These are phyloP conservation scores for Cutaneotrichosporon sp. DNA, from an alignment of 1,284 basidiomycete species.

Conservation along the genomic window DNA sequence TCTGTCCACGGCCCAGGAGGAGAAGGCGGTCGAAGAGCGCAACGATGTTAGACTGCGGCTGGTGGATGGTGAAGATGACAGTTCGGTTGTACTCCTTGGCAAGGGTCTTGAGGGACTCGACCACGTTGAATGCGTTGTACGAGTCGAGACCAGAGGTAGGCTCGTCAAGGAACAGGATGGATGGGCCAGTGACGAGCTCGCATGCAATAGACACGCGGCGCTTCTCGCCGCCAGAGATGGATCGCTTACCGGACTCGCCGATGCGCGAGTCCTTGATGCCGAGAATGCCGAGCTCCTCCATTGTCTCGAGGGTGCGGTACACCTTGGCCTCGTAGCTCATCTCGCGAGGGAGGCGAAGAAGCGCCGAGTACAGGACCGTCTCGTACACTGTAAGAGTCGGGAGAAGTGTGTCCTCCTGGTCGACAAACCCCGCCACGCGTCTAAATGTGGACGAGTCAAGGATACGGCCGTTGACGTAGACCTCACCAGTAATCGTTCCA, in stretches of 20 bases:
- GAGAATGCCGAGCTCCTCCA: slow-evolving; percentile 92
- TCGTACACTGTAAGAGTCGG: slow-evolving; percentile 96
- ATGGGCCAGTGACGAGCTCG: slow-evolving; percentile 93
- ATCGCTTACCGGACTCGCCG: slow-evolving; percentile 73
- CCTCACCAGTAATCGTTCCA: slow-evolving; percentile 70
- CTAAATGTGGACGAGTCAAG: slow-evolving; percentile 76
- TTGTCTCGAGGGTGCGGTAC: slow-evolving; percentile 88
- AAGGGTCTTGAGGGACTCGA: slow-evolving; percentile 81
- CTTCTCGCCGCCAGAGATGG: slow-evolving; percentile 95
- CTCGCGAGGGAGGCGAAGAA: slow-evolving; percentile 83
- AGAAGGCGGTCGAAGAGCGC: slow-evolving; percentile 89
- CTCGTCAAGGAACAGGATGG: slow-evolving; percentile 93
- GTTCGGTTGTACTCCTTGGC: slow-evolving; percentile 82
- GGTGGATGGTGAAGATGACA: slow-evolving; percentile 95
- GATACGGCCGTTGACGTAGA: slow-evolving; percentile 80
- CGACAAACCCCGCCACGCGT: slow-evolving; percentile 80
- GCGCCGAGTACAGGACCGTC: slow-evolving; percentile 88
- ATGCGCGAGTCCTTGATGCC: slow-evolving; percentile 87
- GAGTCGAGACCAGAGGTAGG: slow-evolving; percentile 93
- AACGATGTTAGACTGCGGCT: slow-evolving; percentile 97
- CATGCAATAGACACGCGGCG: slow-evolving; percentile 95
- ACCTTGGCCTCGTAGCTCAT: slow-evolving; percentile 94
- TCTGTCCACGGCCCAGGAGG: slow-evolving; percentile 76
- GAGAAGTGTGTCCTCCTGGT: slow-evolving; percentile 97
- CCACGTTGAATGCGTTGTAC: slow-evolving; percentile 91